Base-by-base conservation (phyloP, 768 basidiomycete genomes). In the Lactifluus rugatus region DNA sequence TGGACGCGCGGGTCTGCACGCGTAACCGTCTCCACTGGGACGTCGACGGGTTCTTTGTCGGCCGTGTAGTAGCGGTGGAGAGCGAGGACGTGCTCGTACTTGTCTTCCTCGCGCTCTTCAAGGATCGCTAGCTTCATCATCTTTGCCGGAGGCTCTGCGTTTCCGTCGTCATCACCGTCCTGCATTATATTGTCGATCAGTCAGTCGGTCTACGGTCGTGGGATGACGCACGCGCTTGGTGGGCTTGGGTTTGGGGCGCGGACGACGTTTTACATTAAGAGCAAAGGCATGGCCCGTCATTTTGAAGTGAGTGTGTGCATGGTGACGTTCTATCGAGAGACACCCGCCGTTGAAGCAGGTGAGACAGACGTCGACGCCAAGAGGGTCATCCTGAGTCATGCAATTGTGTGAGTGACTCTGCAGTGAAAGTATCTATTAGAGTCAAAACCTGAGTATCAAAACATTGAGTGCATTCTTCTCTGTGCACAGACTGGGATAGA, bases 401-500 rank as follows among this genome's bases (percentile, higher is more conserved):
- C 28, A 25, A n/a, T n/a, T n/a, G n/a, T n/a, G n/a, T n/a, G 31
- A 31, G 17, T 11, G n/a, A n/a, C n/a, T n/a, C n/a, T n/a, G 10
- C 48, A 21, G 28, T 13, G 13, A 19, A 17, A 31, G 17, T 10
- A 14, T 52, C 10, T 3, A 47, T 10, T 44, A 10, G 16, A 17
- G 31, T 21, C 5, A 28, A 67, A 21, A 86, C 92, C 81, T 97
- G 94, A 66, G 81, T 83, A 70, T 97, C 94, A 69, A 97, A 99
- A 68, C 95, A 99, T 58, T 94, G 93, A 0, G 94, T 96, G 67
- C 95, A 99, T 71, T 98, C 94, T 72, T 96, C 92, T 8, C 93
- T 75, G 64, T 93, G 85, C 0, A 93, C 89, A 0, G 80, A 79
- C 61, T 92, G 85, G 4, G 81, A 83, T 0, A 85, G 72, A 48